These are phyloP conservation scores for Apiospora arundinis DNA, from an alignment of 2,329 filamentous ascomycete species.

Conservation along the genomic window DNA sequence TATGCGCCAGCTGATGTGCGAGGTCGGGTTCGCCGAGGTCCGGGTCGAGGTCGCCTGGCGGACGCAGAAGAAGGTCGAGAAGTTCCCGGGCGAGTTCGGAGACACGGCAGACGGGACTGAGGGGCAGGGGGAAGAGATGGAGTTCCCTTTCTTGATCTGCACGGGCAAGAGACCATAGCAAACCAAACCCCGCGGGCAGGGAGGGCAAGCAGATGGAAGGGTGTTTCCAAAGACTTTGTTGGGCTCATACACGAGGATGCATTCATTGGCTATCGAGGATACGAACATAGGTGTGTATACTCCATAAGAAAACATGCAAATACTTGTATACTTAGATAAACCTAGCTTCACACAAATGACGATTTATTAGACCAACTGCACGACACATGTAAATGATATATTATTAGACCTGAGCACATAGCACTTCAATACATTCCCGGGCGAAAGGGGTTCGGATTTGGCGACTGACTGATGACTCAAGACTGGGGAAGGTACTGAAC, in stretches of 20 bases:
- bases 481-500: not conserved
- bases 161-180: not conserved
- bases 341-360: not conserved
- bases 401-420: no score
- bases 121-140: conserved; percentile 5
- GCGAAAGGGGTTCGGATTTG: no score
- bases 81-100: conserved; percentile 18
- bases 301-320: not conserved
- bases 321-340: not conserved
- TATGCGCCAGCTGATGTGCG: conserved; percentile 9
- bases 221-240: not conserved
- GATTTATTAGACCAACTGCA: no score
- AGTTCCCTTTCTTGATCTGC: conserved; percentile 18
- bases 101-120: not conserved
- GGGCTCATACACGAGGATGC: no score
- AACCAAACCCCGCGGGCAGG: not conserved
- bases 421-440: no score
- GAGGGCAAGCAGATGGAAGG: not conserved
- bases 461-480: no score
- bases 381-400: no score
- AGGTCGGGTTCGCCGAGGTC: conserved; percentile 6
- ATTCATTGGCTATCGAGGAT: not conserved
- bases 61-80: not conserved
- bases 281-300: not conserved
- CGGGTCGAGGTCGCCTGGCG: conserved; percentile 19